Conservation (phyloP, 2,329 filamentous ascomycete species). For the Epichloe hybrida region DNA sequence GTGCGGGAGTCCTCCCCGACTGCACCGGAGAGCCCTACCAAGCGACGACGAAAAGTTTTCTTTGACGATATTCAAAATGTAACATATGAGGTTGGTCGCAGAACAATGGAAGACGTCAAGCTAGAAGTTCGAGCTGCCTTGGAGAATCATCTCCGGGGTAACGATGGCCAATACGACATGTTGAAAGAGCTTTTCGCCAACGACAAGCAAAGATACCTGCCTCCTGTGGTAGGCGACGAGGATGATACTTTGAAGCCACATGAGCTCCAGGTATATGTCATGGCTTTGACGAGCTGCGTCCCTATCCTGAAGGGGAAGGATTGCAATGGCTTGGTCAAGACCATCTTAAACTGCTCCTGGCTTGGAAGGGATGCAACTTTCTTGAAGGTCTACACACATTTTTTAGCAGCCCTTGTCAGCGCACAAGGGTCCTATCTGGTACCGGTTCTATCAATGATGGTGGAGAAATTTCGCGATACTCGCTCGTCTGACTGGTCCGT, state of each 20-base stretch:
- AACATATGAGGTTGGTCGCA: constrained; percentile 39
- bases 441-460: constrained; percentile 64
- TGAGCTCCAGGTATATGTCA: constrained; percentile 46
- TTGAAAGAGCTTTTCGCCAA: constrained; percentile 45
- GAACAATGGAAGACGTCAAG: constrained; percentile 42
- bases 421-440: constrained; percentile 69
- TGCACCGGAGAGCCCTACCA: constrained; percentile 30
- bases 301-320: constrained; percentile 45
- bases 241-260: constrained; percentile 37
- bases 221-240: constrained; percentile 27
- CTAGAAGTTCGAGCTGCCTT: constrained; percentile 40
- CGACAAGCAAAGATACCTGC: constrained; percentile 29
- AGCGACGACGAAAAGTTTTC: constrained; percentile 42
- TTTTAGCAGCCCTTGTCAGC: constrained; percentile 61
- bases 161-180: constrained; percentile 47
- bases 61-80: constrained; percentile 46
- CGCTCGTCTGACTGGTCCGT: constrained; percentile 32
- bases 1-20: constrained; percentile 24
- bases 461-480: constrained; percentile 56
- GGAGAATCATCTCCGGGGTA: constrained; percentile 41
- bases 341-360: constrained; percentile 49
- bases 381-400: constrained; percentile 52
- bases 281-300: constrained; percentile 48
- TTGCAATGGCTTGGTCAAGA: constrained; percentile 44
- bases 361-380: constrained; percentile 52